These are phyloP conservation scores for Didymella exigua DNA, from an alignment of 2,329 filamentous ascomycete genomes.

Conservation along the genomic window DNA sequence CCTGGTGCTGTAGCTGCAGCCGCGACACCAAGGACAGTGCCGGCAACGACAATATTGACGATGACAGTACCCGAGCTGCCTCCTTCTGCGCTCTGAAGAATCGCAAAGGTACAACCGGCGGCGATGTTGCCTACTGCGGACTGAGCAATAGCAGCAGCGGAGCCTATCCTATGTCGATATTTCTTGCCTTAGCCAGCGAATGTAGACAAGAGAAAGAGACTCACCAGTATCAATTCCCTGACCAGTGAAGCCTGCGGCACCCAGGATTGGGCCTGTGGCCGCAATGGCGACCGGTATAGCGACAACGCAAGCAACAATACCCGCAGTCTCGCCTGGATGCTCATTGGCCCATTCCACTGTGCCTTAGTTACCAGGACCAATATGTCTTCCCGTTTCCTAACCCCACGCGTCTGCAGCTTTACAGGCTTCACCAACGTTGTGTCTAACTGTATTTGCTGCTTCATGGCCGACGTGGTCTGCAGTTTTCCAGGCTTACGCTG, in stretches of 20 bases:
- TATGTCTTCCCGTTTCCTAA: not conserved
- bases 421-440: not conserved
- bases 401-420: not conserved
- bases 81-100: not conserved
- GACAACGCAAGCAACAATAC: not conserved
- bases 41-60: not conserved
- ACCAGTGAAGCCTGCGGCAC: not conserved
- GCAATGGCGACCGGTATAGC: not conserved
- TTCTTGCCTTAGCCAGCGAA: no score
- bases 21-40: not conserved
- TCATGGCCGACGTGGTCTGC: not conserved
- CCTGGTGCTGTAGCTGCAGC: not conserved
- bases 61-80: not conserved
- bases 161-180: not conserved
- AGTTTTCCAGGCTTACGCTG: not conserved
- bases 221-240: not conserved
- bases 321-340: not conserved
- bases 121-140: not conserved
- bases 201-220: no score
- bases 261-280: not conserved
- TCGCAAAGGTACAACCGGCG: not conserved
- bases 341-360: not conserved
- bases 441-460: not conserved
- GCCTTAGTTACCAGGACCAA: not conserved
- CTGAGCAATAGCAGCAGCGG: not conserved